Evolutionary conservation across 2,329 filamentous ascomycete genomes (phyloP).

Genomic region (Fusarium acutatum): DNA sequence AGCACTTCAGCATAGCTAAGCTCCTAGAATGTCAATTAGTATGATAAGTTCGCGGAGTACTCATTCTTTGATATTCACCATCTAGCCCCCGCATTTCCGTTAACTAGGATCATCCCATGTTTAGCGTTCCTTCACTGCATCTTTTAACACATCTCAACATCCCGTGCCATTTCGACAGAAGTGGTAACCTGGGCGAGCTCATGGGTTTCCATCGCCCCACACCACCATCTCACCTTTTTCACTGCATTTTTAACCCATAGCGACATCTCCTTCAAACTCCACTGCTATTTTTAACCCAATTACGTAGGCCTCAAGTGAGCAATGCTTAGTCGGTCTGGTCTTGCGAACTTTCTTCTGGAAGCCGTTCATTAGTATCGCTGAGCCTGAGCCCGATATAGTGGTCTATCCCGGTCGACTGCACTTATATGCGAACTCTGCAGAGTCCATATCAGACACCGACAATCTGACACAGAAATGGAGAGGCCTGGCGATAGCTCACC

Average conservation of each 20-base stretch:
- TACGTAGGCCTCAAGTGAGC: not conserved
- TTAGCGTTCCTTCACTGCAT: no score
- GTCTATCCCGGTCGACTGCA: not conserved
- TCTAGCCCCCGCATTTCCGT: no score
- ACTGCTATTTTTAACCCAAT: no score
- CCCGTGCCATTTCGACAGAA: no score
- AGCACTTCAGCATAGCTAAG: not conserved
- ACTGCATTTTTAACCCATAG: not conserved
- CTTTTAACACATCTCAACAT: no score
- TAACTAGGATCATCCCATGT: no score
- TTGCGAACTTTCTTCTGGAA: not conserved
- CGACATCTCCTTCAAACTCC: no score
- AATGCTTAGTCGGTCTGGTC: fast-evolving
- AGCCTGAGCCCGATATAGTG: fast-evolving
- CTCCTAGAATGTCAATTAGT: no score
- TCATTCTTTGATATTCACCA: not conserved
- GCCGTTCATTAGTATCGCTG: fast-evolving
- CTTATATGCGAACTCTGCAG: fast-evolving
- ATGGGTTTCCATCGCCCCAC: no score
- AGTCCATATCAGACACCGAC: not conserved
- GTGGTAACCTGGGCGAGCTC: no score
- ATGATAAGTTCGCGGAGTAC: not conserved
- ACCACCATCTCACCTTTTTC: no score
- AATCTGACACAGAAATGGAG: not conserved
- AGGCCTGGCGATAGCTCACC: fast-evolving